Base-by-base conservation (phyloP, 2,329 filamentous ascomycete species). In the Colletotrichum theobromicola region DNA sequence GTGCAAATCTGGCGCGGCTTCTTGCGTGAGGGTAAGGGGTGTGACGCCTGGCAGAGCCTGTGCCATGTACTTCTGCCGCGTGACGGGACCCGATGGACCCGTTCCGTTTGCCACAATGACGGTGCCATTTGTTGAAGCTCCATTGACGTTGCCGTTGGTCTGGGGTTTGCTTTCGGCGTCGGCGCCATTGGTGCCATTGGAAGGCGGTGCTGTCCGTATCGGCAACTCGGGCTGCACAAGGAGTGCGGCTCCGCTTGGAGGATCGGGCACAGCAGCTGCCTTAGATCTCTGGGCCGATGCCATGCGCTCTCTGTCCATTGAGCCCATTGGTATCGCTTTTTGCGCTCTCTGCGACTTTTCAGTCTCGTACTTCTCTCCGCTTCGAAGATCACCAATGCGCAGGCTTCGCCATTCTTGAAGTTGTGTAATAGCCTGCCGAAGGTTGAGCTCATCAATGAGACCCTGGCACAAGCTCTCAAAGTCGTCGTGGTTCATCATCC, bases 401-500 rank as follows among this genome's bases (percentile, higher is more conserved):
- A 95, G 91, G 61, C 91, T 91, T 35, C 97, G 92, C 97, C 97
- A 99, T 80, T 98, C 97, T 81, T 98, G 96, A 4, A 99, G 87
- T 82, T 98, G 96, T 0, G 90, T 77, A 74, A 99, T 98, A 46
- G 97, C 97, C 80, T 97, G 93, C 3, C 97, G 92, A 21, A 99
- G 87, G 78, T 98, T 98, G 77, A 97, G 91, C 84, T 99, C 97
- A 79, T 98, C 96, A 61, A 98, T 90, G 1, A 99, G 87, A 2
- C 95, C 96, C 75, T 95, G 93, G 78, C 93, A 94, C 78, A 98
- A 93, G 13, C 93, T 91, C 76, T 97, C 94, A 80, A 98, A 98
- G 82, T 99, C 97, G 61, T 93, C 89, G 79, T 94, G 93, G 79
- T 96, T 98, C 96, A 98, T 98, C 91, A 98, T 97, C 55, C 96